Percentiles rank a stretch among this genome's conserved stretches.
Evolutionary conservation across 345 rosid genomes (phyloP).

Genomic region (Raphanus sativus): DNA sequence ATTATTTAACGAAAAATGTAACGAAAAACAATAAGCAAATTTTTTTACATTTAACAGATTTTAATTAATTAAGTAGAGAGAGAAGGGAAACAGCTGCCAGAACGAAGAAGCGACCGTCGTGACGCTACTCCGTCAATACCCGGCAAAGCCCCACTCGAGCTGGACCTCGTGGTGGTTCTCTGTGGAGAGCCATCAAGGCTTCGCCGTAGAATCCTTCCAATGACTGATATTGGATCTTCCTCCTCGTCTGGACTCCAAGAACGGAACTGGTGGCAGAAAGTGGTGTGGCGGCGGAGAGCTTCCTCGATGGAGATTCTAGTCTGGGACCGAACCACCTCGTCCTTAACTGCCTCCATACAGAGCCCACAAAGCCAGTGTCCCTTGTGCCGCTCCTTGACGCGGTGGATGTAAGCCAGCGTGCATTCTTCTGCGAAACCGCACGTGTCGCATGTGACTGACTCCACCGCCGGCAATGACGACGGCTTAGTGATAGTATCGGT

Average conservation of each 20-base stretch:
- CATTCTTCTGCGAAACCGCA: background rate
- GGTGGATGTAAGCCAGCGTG: background rate
- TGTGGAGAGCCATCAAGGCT: background rate
- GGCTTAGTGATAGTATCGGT: background rate
- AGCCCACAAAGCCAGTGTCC: background rate
- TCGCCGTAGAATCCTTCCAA: background rate
- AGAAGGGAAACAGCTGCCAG: background rate
- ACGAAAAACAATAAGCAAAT: background rate
- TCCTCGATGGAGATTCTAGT: background rate
- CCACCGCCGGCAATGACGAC: background rate
- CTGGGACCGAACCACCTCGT: background rate
- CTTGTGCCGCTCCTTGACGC: background rate
- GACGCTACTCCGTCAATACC: background rate
- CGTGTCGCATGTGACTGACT: background rate
- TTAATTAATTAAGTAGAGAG: background rate
- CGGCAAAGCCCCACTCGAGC: background rate
- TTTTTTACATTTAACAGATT: background rate
- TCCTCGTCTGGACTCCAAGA: background rate
- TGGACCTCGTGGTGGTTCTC: background rate
- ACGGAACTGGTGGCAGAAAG: background rate
- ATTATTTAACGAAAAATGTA: background rate
- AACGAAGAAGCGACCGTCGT: background rate
- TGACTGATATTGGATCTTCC: background rate
- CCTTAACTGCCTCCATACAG: background rate
- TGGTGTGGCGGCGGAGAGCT: background rate